A percentile compares a stretch with the other conserved stretches of the same genome.
These are phyloP conservation scores for Grosmannia serpens DNA, from an alignment of 2,329 filamentous ascomycete genomes.

Conservation along the genomic window DNA sequence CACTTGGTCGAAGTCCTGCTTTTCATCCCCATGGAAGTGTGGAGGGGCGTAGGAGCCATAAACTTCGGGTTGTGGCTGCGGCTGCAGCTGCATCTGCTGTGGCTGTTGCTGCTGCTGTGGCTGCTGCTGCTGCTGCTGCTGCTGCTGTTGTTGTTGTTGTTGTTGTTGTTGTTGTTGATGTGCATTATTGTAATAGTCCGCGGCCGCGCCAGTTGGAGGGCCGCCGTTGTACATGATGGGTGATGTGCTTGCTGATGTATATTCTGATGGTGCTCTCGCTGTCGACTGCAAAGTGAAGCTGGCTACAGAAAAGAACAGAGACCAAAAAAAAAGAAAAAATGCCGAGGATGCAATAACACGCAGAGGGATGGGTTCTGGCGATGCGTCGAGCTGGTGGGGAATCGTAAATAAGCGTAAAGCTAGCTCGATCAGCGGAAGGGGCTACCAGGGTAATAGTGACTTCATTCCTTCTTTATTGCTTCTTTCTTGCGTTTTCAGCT, in stretches of 20 bases:
- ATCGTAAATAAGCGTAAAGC: background rate
- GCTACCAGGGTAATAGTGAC: background rate
- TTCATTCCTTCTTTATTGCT: background rate
- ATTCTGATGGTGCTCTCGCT: background rate
- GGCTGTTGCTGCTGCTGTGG: background rate
- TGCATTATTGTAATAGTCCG: slow-evolving; percentile 1
- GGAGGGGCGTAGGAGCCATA: slow-evolving; percentile 1
- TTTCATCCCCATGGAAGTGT: slow-evolving; percentile 27
- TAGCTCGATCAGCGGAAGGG: background rate
- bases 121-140: slow-evolving; percentile 1
- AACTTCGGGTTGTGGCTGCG: background rate
- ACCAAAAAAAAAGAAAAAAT: background rate
- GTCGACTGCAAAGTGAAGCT: background rate
- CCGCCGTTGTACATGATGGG: background rate
- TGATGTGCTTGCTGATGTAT: background rate
- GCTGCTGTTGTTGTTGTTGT: background rate
- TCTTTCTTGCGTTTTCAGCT: background rate
- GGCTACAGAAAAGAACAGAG: background rate
- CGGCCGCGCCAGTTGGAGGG: background rate
- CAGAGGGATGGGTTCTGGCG: background rate
- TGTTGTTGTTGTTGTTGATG: background rate
- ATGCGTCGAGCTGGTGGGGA: background rate
- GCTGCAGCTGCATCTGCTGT: background rate
- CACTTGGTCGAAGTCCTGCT: slow-evolving; percentile 59
- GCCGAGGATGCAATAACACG: background rate